Evolutionary conservation across 2,329 filamentous ascomycete species (phyloP).

Genomic region (Fusarium sp.): DNA sequence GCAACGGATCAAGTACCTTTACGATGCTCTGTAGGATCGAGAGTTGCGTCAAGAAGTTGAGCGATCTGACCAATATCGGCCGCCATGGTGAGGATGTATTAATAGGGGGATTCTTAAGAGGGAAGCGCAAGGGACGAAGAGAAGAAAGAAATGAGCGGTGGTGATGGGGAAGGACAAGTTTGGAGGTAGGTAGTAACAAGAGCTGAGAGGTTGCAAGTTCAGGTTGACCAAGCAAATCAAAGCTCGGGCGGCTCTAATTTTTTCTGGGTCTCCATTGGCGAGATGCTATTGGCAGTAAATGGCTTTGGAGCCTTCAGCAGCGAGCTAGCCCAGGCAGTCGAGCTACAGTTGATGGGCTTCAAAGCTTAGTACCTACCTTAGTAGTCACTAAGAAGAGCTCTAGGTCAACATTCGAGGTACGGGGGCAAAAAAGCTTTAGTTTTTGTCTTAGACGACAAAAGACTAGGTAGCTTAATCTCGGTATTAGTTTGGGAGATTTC

Average conservation of each 20-base stretch:
- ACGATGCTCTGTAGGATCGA: constrained; percentile 87
- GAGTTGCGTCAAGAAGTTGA: constrained; percentile 87
- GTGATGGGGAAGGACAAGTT: constrained; percentile 31
- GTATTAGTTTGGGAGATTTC: neutral
- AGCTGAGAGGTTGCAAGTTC: constrained; percentile 17
- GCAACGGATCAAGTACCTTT: constrained; percentile 70
- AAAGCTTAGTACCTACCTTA: constrained; percentile 6
- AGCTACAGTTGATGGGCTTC: constrained; percentile 18
- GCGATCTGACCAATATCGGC: constrained; percentile 70
- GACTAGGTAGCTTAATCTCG: too few relatives aligned
- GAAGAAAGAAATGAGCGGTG: constrained; percentile 32
- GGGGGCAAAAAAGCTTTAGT: neutral
- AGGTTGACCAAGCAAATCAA: constrained; percentile 29
- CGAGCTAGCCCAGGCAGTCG: neutral
- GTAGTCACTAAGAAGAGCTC: constrained; percentile 15
- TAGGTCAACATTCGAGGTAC: neutral
- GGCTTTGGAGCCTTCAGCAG: neutral
- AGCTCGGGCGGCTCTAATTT: constrained; percentile 19
- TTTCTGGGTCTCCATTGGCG: constrained; percentile 18
- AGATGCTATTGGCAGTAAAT: constrained; percentile 4
- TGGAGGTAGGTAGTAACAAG: constrained; percentile 27
- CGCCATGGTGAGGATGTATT: constrained; percentile 58
- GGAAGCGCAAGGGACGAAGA: constrained; percentile 24
- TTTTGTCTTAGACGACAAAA: neutral
- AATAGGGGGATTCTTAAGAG: constrained; percentile 9